phyloP scores from a whole-genome alignment of 1,284 basidiomycete genomes.

The Leccinum pallidistipes region DNA sequence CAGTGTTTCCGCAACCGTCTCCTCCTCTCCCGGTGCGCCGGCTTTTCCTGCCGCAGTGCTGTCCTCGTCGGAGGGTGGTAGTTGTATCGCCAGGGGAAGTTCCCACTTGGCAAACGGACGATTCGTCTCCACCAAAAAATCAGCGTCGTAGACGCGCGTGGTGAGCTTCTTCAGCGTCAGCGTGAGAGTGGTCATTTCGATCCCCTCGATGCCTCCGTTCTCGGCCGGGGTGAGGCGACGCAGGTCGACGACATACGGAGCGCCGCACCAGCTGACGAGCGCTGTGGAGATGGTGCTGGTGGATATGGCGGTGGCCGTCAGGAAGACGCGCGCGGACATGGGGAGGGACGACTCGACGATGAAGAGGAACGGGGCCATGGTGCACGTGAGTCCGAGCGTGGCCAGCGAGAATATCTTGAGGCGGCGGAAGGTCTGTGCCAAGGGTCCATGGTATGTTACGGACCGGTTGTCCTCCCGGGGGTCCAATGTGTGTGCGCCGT shows the following conservation, averaged over 20 bases:
- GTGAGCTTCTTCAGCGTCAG: constrained; percentile 59
- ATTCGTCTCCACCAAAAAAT: constrained; percentile 67
- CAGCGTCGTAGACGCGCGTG: constrained; percentile 73
- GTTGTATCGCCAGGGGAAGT: constrained; percentile 55
- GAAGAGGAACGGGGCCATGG: constrained; percentile 79
- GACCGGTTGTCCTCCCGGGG: constrained; percentile 15
- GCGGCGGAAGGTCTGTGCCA: constrained; percentile 68
- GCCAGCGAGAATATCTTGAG: constrained; percentile 84
- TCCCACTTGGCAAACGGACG: constrained; percentile 84
- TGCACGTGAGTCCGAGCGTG: constrained; percentile 70
- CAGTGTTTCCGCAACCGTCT: constrained; percentile 75
- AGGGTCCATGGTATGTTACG: constrained; percentile 59
- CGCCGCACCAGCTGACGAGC: constrained; percentile 72
- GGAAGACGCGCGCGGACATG: constrained; percentile 62
- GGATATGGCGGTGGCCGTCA: constrained; percentile 69
- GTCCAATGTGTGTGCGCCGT: constrained; percentile 6
- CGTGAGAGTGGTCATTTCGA: constrained; percentile 73
- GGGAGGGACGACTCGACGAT: constrained; percentile 77
- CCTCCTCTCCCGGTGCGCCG: constrained; percentile 53
- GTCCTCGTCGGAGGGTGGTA: constrained; percentile 43
- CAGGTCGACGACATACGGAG: constrained; percentile 53
- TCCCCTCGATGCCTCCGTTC: constrained; percentile 46
- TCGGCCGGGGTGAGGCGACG: constrained; percentile 42
- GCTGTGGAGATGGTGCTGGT: constrained; percentile 74
- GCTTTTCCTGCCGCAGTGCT: constrained; percentile 32